A percentile compares a stretch with the other conserved stretches of the same genome.
Conservation (phyloP, 2,329 filamentous ascomycete species). For the Cryphonectria radicalis region DNA sequence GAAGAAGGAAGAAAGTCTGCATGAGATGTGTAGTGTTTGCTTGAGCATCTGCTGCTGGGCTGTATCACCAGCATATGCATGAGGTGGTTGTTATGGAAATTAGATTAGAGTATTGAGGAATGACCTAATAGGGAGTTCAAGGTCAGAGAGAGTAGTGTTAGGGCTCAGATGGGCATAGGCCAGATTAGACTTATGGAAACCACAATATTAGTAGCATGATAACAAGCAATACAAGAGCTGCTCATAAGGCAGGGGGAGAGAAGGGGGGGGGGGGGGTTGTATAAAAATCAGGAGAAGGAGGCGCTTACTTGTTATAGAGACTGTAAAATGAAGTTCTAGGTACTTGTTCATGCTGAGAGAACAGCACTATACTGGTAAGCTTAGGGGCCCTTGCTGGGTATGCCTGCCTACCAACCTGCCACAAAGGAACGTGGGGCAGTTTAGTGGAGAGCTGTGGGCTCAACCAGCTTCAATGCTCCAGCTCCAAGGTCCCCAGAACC, state of each 20-base stretch:
- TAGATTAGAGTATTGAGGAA: conserved; percentile 9
- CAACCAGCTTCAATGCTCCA: conserved; percentile 15
- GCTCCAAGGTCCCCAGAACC: conserved; percentile 5
- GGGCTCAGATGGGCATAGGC: not conserved
- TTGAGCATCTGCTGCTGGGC: no score
- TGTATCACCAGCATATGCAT: no score
- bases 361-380: not conserved
- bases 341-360: not conserved
- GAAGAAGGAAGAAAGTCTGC: no score
- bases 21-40: no score
- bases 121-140: not conserved
- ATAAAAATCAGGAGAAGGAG: not conserved
- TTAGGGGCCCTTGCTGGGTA: not conserved
- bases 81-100: not conserved
- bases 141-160: not conserved
- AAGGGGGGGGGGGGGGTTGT: no score
- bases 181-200: not conserved
- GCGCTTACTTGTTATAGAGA: not conserved
- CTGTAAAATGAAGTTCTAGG: not conserved
- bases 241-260: not conserved
- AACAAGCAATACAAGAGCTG: not conserved
- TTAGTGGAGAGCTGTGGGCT: conserved; percentile 22
- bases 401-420: not conserved
- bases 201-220: not conserved
- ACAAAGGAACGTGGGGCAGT: conserved; percentile 15